Percentiles rank a stretch among this genome's conserved stretches.
These are phyloP conservation scores for Apiospora marii DNA, from an alignment of 2,329 filamentous ascomycete species.

Conservation along the genomic window DNA sequence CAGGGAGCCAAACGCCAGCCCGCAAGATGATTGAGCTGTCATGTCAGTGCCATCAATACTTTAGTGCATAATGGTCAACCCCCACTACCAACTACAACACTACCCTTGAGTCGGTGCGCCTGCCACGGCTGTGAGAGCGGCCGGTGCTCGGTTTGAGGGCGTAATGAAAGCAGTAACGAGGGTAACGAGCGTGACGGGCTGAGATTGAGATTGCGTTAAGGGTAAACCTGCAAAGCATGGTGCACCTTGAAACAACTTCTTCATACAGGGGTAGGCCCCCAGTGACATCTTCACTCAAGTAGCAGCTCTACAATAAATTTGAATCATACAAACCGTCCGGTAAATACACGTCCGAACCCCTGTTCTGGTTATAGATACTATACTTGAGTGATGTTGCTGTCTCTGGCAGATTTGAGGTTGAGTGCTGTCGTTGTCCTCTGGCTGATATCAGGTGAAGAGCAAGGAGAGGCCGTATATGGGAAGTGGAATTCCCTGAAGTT, in stretches of 20 bases:
- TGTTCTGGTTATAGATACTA: background rate
- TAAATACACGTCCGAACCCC: background rate
- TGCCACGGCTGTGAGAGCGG: background rate
- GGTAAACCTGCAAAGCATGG: background rate
- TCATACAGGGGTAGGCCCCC: background rate
- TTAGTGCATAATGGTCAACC: background rate
- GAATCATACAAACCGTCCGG: background rate
- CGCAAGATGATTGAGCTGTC: conserved; percentile 30
- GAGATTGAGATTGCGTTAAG: background rate
- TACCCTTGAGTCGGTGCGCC: background rate
- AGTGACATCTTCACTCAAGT: background rate
- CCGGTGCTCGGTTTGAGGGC: background rate
- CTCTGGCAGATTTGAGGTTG: background rate
- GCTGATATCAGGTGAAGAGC: background rate
- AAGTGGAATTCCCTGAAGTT: background rate
- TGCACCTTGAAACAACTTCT: background rate
- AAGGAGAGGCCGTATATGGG: background rate
- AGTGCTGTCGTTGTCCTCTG: background rate
- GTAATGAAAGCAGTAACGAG: too few relatives aligned
- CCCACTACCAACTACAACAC: background rate
- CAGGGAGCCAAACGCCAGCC: conserved; percentile 46
- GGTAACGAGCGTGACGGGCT: background rate
- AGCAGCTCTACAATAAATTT: background rate
- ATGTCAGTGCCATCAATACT: background rate
- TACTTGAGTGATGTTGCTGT: background rate